These are phyloP conservation scores for Marasmius oreades DNA, from an alignment of 1,284 basidiomycete species.

Conservation along the genomic window DNA sequence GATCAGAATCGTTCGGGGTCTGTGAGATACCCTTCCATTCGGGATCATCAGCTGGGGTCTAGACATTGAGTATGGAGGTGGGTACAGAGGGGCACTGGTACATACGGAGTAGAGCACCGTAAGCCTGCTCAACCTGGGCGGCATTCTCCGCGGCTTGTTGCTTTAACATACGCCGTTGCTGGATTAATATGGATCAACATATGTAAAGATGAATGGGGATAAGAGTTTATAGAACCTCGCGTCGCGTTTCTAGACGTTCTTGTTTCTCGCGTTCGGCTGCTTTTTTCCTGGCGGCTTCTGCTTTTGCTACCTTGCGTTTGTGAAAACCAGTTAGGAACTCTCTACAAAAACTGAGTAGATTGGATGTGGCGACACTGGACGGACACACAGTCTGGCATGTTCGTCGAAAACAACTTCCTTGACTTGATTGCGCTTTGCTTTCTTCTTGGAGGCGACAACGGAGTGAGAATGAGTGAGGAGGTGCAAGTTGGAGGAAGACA, in stretches of 20 bases:
- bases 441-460: constrained; percentile 59
- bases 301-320: constrained; percentile 78
- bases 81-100: constrained; percentile 9
- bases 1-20: constrained; percentile 21
- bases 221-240: constrained; percentile 49
- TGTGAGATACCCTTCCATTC: constrained; percentile 41
- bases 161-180: constrained; percentile 69
- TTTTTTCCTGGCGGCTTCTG: constrained; percentile 66
- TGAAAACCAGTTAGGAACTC: constrained; percentile 86
- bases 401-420: constrained; percentile 78
- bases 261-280: constrained; percentile 67
- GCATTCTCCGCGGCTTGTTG: constrained; percentile 71
- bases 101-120: constrained; percentile 38
- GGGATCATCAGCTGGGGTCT: constrained; percentile 23
- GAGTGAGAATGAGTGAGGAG: constrained; percentile 58
- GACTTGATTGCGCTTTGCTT: constrained; percentile 53
- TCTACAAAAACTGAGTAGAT: constrained; percentile 34
- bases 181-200: constrained; percentile 15
- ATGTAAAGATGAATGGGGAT: constrained; percentile 11
- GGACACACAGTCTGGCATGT: constrained; percentile 59
- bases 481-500: constrained; percentile 45
- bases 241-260: constrained; percentile 59
- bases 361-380: constrained; percentile 5
- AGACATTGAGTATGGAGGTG: constrained; percentile 8
- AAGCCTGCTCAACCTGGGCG: constrained; percentile 66